Evolutionary conservation across 2,329 filamentous ascomycete genomes (phyloP), one percentile per base, ranked within the genome.

Genomic region (Clonostachys chloroleuca): DNA sequence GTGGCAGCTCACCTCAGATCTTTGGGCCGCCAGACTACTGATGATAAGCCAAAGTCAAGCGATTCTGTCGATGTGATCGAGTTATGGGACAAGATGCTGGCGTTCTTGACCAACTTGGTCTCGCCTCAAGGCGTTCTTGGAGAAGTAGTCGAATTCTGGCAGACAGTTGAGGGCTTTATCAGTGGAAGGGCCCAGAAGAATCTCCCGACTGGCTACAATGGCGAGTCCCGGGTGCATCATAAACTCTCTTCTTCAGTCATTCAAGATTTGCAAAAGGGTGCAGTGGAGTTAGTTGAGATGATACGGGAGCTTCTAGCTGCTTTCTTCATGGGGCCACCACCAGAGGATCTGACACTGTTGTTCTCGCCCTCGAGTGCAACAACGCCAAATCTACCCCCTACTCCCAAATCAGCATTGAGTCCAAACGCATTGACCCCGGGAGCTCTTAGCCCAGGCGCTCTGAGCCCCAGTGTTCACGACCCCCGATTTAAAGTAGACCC

Each of bases 61-160:
- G 94, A 99, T 63, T 83, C 85, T 0, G 70, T 85, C 4, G 86
- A 92, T 42, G 79, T 96, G 13, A 78, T 95, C 52, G 91, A 96
- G 55, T 79, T 97, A 50, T 99, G 94, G 94, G 92, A 96, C 58
- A 89, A 92, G 62, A 84, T 95, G 52, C 73, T 89, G 49, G 72
- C 78, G 1, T 94, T 90, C 52, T 64, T 97, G 50, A 84, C 72
- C 10, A 81, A 79, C 40, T 75, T 99, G 37, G 72, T 99, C 0
- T 92, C 90, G 0, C 69, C 84, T 7, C 83, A 85, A 52, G 94
- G 94, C 5, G 77, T 97, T 14, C 73, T 99, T 6, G 91, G 90
- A 1, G 94, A 99, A 63, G 80, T 97, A 2, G 69, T 95, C 16
- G 91, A 95, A 53, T 97, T 96, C 64, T 96, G 92, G 90, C 89